Evolutionary conservation across 495 filamentous ascomycete genomes (phyloP), one percentile per base, ranked within the genome.

Genomic region (Trypethelium eluteriae): DNA sequence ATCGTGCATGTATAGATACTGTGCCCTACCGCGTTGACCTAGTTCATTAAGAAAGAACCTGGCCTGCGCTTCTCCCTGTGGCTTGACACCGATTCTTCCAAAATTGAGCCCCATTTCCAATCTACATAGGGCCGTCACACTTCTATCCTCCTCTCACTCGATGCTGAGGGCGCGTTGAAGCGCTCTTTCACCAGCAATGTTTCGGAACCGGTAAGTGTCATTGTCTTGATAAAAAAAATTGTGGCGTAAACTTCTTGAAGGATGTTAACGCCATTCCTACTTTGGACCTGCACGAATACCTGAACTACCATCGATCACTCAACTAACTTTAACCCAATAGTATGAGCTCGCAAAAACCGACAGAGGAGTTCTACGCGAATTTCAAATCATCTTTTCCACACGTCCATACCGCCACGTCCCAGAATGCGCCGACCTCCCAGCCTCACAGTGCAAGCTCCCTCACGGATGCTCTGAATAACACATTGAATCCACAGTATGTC

Each of bases 261-360:
- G 5, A 32, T 18, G 18, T 59, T 9, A 34, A 18, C 18, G 3
- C 53, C 34, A 36, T 14, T 59, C 53, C 53, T 10, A 35, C 7
- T 3, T 59, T 9, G 53, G 53, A 53, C 32, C 49, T 59, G 11
- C 2, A 3, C 18, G 7, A 10, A 9, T 34, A 9, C 53, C 18
- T 7, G 25, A 36, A 32, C 32, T 36, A 35, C 32, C 7, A n/a
- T 11, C 9, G 32, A 59, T 7, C 41, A 59, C 10, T 36, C 38
- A 64, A 38, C 71, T 69, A 66, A 70, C 67, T 4, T 18, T n/a
- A 63, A 65, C 36, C 68, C 25, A 25, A 25, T 73, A 95, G 91
- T 71, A 90, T 86, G 71, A 92, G 86, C 72, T 86, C 89, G 56
- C 92, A 92, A 77, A 96, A 96, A 81, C 92, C 92, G 49, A 86